Evolutionary conservation across 2,329 filamentous ascomycete species (phyloP).

Genomic region (Blumeria hordei): DNA sequence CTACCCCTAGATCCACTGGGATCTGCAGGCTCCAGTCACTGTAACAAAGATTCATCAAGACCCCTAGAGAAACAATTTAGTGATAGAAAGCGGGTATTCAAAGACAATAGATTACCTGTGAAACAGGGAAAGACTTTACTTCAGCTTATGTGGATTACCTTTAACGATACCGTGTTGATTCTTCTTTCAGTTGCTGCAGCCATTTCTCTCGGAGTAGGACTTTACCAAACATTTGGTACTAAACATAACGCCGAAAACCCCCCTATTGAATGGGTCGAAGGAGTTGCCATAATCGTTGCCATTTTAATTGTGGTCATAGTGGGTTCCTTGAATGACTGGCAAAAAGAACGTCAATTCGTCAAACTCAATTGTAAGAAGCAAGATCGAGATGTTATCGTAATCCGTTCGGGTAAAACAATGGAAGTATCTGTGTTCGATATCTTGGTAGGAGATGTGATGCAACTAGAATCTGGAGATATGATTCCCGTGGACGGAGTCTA

Average conservation of each 20-base stretch:
- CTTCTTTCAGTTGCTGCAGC: constrained; percentile 44
- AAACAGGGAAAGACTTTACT: constrained; percentile 46
- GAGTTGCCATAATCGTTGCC: constrained; percentile 54
- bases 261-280: constrained; percentile 58
- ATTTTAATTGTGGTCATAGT: constrained; percentile 55
- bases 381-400: constrained; percentile 46
- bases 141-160: constrained; percentile 53
- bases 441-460: constrained; percentile 49
- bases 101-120: constrained; percentile 41
- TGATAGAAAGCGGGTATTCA: constrained; percentile 47
- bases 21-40: constrained; percentile 5
- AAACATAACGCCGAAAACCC: constrained; percentile 20
- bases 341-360: constrained; percentile 60
- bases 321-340: constrained; percentile 59
- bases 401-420: constrained; percentile 47
- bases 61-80: constrained; percentile 17
- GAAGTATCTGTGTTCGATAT: constrained; percentile 49
- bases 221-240: constrained; percentile 44
- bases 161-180: constrained; percentile 61
- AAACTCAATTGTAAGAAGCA: constrained; percentile 64
- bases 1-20: constrained; percentile 3
- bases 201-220: constrained; percentile 50
- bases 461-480: constrained; percentile 49
- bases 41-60: background rate
- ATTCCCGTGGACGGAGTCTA: constrained; percentile 50